Base-by-base conservation (phyloP, 345 rosid species). In the Syzygium grande region DNA sequence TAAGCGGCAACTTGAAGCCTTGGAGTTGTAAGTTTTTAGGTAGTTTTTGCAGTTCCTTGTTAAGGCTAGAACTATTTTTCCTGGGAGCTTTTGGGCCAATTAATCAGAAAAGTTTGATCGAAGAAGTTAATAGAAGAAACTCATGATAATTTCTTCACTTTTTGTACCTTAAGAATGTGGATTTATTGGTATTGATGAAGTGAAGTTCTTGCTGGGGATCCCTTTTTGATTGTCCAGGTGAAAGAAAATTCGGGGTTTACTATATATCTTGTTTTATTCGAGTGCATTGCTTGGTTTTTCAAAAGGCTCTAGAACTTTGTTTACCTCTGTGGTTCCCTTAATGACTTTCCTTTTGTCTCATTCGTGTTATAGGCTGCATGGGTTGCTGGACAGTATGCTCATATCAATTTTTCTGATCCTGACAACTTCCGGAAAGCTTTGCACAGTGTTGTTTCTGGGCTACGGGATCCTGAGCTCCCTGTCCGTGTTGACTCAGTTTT, bases 321-420 rank as follows among this genome's bases (percentile, higher is more conserved):
- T 73, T 90, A 41, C 87, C 63, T 77, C 38, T 29, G 78, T 86
- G 89, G 21, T 51, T 89, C 16, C 77, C 21, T 73, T 84, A 52
- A 22, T 34, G 73, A 22, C 22, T 78, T 77, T 86, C 65, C 13
- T 79, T 79, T 88, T 27, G 7, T 22, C n/a, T 55, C 61, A 21
- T 85, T 58, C 30, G 41, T 73, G 34, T 52, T 30, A 52, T 88
- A 97, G 99, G 99, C 99, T 21, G 99, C 99, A 21, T 96, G 99
- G 99, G 99, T 98, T 90, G 98, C 98, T 5, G 98, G 99, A 86
- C 99, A 96, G 87, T 96, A 98, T 91, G 99, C 99, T 87, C 92
- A 95, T 89, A 92, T 98, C 85, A 94, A 65, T 90, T 98, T 98
- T 86, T 91, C 96, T 52, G 98, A 98, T 88, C 97, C 93, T 90